Conservation (phyloP, 768 basidiomycete genomes). For the Roridomyces roridus region DNA sequence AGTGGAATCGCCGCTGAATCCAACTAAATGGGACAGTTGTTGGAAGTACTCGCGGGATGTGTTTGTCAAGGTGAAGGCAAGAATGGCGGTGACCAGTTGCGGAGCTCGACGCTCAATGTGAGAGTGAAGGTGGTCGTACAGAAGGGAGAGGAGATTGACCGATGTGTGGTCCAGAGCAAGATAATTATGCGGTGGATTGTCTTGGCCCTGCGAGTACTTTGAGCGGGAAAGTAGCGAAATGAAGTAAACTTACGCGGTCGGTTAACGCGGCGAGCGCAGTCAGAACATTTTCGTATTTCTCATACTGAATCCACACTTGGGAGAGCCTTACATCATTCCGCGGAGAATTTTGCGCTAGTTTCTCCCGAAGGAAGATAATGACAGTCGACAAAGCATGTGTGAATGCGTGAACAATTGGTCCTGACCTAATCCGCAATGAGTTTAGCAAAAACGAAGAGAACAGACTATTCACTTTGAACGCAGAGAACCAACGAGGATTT, state of each 20-base stretch:
- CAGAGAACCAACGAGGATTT: conserved; percentile 54
- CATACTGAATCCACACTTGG: conserved; percentile 58
- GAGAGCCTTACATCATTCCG: conserved; percentile 39
- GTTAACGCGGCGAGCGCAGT: conserved; percentile 63
- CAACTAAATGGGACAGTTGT: conserved; percentile 63
- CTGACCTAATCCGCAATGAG: conserved; percentile 36
- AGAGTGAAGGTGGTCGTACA: conserved; percentile 61
- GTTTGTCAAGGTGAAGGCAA: conserved; percentile 72
- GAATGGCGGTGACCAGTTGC: conserved; percentile 51
- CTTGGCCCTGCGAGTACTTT: conserved; percentile 34
- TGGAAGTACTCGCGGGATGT: conserved; percentile 70
- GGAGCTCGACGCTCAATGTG: conserved; percentile 64
- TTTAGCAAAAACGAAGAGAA: neutral
- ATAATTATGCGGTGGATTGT: conserved; percentile 45
- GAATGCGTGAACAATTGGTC: conserved; percentile 69
- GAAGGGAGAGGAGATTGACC: conserved; percentile 58
- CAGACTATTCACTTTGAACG: conserved; percentile 50
- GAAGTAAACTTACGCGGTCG: conserved; percentile 50
- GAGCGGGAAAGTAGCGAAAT: neutral
- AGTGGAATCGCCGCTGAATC: conserved; percentile 45
- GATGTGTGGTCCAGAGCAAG: conserved; percentile 49
- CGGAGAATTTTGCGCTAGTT: conserved; percentile 48
- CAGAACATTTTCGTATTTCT: conserved; percentile 53
- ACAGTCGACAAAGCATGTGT: conserved; percentile 67
- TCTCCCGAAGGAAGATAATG: conserved; percentile 55